Conservation (phyloP, 1,284 basidiomycete genomes). For the Ganoderma leucocontextum region DNA sequence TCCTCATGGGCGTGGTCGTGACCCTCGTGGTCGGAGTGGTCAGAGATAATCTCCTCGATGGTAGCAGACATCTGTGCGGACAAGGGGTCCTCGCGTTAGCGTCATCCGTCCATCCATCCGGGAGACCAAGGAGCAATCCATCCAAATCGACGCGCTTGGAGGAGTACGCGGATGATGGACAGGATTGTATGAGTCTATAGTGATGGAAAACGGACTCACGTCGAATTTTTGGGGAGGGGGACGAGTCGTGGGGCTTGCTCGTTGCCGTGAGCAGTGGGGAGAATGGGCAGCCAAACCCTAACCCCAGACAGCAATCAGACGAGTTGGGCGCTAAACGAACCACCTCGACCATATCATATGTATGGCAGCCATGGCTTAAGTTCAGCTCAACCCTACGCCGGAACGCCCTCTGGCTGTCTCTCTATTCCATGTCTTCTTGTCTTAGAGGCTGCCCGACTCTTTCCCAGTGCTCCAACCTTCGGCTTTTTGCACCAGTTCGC, state of each 20-base stretch:
- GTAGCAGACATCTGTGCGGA: constrained; percentile 73
- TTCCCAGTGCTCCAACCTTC: too few relatives aligned
- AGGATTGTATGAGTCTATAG: neutral
- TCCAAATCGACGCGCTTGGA: constrained; percentile 18
- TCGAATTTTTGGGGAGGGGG: constrained; percentile 27
- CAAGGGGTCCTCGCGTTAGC: constrained; percentile 27
- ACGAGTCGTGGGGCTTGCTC: constrained; percentile 41
- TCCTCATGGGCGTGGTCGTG: constrained; percentile 70
- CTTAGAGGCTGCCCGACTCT: too few relatives aligned
- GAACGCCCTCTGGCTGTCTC: too few relatives aligned
- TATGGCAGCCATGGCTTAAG: too few relatives aligned
- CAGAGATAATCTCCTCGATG: constrained; percentile 84
- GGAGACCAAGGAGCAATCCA: constrained; percentile 41
- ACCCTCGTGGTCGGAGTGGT: constrained; percentile 67
- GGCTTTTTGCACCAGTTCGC: too few relatives aligned
- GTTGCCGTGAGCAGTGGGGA: constrained; percentile 45
- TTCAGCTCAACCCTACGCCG: neutral
- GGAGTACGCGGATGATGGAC: neutral
- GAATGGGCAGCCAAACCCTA: constrained; percentile 36
- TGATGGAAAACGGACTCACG: constrained; percentile 29
- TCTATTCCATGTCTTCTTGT: too few relatives aligned
- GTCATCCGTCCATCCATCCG: constrained; percentile 47
- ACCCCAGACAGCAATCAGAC: constrained; percentile 21
- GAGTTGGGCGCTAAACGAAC: neutral
- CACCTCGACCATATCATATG: too few relatives aligned